Evolutionary conservation across 2,329 filamentous ascomycete species (phyloP).

Genomic region (Ophiostoma sp.): DNA sequence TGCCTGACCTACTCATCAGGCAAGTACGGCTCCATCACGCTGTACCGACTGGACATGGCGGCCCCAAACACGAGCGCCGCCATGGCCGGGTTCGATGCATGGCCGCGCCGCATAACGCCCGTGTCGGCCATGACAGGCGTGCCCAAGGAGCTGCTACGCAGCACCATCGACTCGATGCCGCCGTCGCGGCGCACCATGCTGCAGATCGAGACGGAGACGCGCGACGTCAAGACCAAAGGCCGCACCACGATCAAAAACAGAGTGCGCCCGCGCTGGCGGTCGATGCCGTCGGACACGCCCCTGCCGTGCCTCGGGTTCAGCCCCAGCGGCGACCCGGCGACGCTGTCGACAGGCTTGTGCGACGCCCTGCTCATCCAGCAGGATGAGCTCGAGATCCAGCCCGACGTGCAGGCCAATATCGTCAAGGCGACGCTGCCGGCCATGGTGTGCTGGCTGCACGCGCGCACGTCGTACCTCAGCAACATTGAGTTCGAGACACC

Average conservation of each 20-base stretch:
- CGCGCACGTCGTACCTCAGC: slow-evolving; percentile 26
- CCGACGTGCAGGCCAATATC: slow-evolving; percentile 24
- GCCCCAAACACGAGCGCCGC: slow-evolving; percentile 8
- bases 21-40: slow-evolving; percentile 26
- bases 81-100: slow-evolving; percentile 17
- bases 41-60: slow-evolving; percentile 27
- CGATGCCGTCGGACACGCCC: slow-evolving; percentile 21
- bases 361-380: slow-evolving; percentile 16
- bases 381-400: slow-evolving; percentile 19
- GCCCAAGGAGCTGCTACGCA: slow-evolving; percentile 28
- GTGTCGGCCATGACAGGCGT: slow-evolving; percentile 28
- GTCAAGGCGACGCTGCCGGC: slow-evolving; percentile 27
- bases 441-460: slow-evolving; percentile 29
- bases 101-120: slow-evolving; percentile 27
- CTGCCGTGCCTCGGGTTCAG: slow-evolving; percentile 24
- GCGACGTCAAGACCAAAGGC: neutral
- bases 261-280: slow-evolving; percentile 23
- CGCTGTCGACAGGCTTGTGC: slow-evolving; percentile 20
- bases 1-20: slow-evolving; percentile 26
- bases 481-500: slow-evolving; percentile 24
- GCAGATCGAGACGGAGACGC: slow-evolving; percentile 16
- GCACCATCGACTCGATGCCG: slow-evolving; percentile 25
- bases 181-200: slow-evolving; percentile 26
- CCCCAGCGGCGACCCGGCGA: slow-evolving; percentile 22
- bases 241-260: neutral